Evolutionary conservation across 768 basidiomycete species (phyloP), one percentile per base, ranked within the genome.

Genomic region (Kwoniella botswanensis): DNA sequence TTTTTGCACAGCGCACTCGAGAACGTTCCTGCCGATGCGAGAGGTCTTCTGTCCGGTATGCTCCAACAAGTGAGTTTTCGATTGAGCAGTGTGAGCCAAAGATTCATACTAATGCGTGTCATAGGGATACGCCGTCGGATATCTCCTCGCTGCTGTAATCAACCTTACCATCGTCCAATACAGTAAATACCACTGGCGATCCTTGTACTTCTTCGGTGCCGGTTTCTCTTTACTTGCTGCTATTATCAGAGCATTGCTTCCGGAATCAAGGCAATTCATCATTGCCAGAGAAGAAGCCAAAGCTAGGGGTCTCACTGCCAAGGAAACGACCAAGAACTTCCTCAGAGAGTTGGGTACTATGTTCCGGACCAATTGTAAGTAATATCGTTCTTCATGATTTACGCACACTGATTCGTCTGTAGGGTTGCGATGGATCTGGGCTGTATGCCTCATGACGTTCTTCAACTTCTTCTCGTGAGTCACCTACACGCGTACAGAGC

Each of bases 11-110:
- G 92, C 0, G 90, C 92, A 0, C 89, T 97, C 46, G 94, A 97
- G 82, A 94, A 92, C 80, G 87, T 96, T 11, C 94, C 94, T 0
- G 89, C 92, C 41, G 91, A 92, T 77, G 87, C 89, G 17, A 91
- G 95, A 81, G 96, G 96, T 22, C 84, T 97, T 2, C 90, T 90
- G 2, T 90, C 89, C 22, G 95, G 95, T 15, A 84, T 96, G 58
- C 82, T 98, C 5, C 95, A 97, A 76, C 89, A 95, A 79, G 67
- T 68, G 59, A 42, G 52, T 55, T n/a, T 1, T 43, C 12, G 35
- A 61, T 61, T 18, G 41, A 17, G 11, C 18, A n/a, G 35, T 35
- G 35, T 35, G 44, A 63, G 62, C 15, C 44, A 17, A 63, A 4
- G 42, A 43, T 63, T 17, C 11, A 21, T 63, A 18, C 13, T 50